These are phyloP conservation scores for Casaregolazyma suthepensis DNA, from an alignment of 1,139 yeast genomes.

Conservation along the genomic window DNA sequence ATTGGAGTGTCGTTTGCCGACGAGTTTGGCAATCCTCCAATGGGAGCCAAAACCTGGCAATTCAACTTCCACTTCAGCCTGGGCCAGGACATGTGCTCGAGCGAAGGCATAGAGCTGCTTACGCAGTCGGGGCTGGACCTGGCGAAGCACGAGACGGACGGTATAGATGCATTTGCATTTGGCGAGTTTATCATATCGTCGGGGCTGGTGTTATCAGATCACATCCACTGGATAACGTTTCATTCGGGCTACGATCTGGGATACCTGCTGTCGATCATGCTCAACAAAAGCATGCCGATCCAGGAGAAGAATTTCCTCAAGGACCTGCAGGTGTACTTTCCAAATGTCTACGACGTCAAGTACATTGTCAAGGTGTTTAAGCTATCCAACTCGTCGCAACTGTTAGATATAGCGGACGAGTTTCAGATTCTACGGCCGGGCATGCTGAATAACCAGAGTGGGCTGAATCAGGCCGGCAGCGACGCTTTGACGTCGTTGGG, in stretches of 20 bases:
- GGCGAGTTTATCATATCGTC: constrained; percentile 82
- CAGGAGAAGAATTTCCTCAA: constrained; percentile 74
- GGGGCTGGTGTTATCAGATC: constrained; percentile 69
- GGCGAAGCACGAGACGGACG: constrained; percentile 65
- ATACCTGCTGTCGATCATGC: constrained; percentile 69
- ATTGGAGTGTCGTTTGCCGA: constrained; percentile 83
- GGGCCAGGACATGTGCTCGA: constrained; percentile 65
- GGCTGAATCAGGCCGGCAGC: constrained; percentile 44
- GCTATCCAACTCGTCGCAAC: constrained; percentile 33
- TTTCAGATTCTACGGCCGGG: constrained; percentile 30
- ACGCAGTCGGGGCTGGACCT: constrained; percentile 83
- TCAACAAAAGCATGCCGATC: constrained; percentile 71
- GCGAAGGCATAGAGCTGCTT: constrained; percentile 68
- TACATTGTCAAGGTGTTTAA: constrained; percentile 52
- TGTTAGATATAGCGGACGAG: constrained; percentile 45
- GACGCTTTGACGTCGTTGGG: constrained; percentile 46
- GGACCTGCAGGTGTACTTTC: constrained; percentile 70
- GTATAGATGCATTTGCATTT: constrained; percentile 74
- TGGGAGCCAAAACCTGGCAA: constrained; percentile 74
- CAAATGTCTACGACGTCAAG: constrained; percentile 79
- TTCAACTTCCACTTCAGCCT: constrained; percentile 84
- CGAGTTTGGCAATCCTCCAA: constrained; percentile 63
- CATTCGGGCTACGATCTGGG: constrained; percentile 93
- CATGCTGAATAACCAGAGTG: constrained; percentile 22
- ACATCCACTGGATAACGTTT: constrained; percentile 83